A percentile compares a stretch with the other conserved stretches of the same genome.
Evolutionary conservation across 2,329 filamentous ascomycete species (phyloP).

Genomic region (Pezicula carpinea): DNA sequence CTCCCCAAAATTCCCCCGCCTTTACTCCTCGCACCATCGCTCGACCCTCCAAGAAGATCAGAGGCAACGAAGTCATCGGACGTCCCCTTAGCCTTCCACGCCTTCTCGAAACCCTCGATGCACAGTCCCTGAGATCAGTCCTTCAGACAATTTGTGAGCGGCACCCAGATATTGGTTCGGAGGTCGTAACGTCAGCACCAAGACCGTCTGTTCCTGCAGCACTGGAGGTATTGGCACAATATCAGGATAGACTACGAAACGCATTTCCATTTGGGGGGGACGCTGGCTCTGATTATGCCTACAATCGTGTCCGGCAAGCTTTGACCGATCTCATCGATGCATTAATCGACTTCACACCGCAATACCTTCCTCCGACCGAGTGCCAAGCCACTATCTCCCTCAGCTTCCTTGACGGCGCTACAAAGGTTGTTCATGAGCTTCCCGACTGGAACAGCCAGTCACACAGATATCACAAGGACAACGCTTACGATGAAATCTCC

Average conservation of each 20-base stretch:
- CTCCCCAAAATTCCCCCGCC: constrained; percentile 77
- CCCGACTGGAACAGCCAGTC: constrained; percentile 87
- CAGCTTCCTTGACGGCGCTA: constrained; percentile 83
- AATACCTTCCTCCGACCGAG: constrained; percentile 91
- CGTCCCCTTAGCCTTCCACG: constrained; percentile 64
- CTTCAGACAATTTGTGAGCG: constrained; percentile 89
- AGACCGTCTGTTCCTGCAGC: constrained; percentile 81
- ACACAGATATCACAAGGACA: constrained; percentile 89
- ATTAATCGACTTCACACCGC: constrained; percentile 87
- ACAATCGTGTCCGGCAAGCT: constrained; percentile 83
- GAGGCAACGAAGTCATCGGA: constrained; percentile 62
- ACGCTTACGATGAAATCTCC: constrained; percentile 92
- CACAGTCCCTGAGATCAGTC: constrained; percentile 75
- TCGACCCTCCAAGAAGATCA: constrained; percentile 58
- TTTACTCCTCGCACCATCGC: constrained; percentile 64
- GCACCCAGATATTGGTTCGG: constrained; percentile 78
- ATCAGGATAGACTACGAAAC: constrained; percentile 71
- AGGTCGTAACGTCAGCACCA: constrained; percentile 79
- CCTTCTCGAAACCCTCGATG: constrained; percentile 90
- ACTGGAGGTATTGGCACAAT: constrained; percentile 74
- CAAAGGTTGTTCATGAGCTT: constrained; percentile 81
- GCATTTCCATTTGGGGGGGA: constrained; percentile 84
- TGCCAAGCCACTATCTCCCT: constrained; percentile 77
- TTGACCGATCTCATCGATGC: constrained; percentile 80
- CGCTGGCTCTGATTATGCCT: constrained; percentile 84